These are phyloP conservation scores for Oxytropis ochrocephala DNA, from an alignment of 306 rosid genomes.

Conservation along the genomic window DNA sequence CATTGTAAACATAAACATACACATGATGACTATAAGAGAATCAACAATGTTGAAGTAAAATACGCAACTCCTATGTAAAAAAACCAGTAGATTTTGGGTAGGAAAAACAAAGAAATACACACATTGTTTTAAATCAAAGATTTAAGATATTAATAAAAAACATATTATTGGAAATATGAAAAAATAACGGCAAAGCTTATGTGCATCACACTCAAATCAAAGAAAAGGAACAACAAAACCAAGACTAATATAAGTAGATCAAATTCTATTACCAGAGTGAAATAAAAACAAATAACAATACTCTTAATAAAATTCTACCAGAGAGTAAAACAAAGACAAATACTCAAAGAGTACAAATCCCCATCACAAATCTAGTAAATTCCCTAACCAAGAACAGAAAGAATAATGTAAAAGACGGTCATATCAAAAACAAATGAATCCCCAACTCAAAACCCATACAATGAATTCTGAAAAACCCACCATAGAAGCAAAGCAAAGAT, in stretches of 20 bases:
- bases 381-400: not conserved
- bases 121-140: too few relatives aligned
- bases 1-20: too few relatives aligned
- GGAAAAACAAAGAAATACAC: too few relatives aligned
- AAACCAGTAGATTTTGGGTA: too few relatives aligned
- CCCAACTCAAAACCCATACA: constrained; percentile 1
- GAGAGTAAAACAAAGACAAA: too few relatives aligned
- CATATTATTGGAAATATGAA: not conserved
- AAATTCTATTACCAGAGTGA: too few relatives aligned
- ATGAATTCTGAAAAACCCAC: not conserved
- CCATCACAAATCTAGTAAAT: not conserved
- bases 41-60: too few relatives aligned
- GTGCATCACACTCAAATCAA: not conserved
- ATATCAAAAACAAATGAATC: not conserved
- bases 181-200: not conserved
- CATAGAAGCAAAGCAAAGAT: not conserved
- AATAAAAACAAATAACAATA: too few relatives aligned
- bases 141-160: not conserved
- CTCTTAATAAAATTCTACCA: too few relatives aligned
- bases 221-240: not conserved
- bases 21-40: too few relatives aligned
- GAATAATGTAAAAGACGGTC: not conserved
- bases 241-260: not conserved
- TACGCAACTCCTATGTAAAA: too few relatives aligned
- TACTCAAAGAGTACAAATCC: not conserved